Percentiles rank a stretch among this genome's conserved stretches.
Evolutionary conservation across 2,329 filamentous ascomycete genomes (phyloP).

Genomic region (Curvularia eragrostidis): DNA sequence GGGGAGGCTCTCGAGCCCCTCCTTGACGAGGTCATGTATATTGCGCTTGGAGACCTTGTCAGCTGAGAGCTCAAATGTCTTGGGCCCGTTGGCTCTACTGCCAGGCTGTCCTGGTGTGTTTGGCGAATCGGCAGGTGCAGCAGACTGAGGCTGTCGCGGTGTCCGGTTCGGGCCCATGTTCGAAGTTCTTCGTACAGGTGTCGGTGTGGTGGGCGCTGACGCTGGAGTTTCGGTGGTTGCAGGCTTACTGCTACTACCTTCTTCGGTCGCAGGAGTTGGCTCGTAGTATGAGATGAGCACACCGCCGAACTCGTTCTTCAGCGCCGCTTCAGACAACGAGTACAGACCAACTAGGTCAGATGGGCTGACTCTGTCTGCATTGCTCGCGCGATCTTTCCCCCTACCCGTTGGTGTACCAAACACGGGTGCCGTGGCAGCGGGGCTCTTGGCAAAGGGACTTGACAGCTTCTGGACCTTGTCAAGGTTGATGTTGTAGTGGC

Average conservation of each 20-base stretch:
- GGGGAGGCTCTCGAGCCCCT: conserved; percentile 67
- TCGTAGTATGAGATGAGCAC: conserved; percentile 82
- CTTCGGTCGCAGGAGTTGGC: conserved; percentile 43
- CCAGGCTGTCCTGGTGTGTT: conserved; percentile 53
- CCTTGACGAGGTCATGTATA: conserved; percentile 52
- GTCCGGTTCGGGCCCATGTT: conserved; percentile 57
- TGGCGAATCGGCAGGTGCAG: conserved; percentile 56
- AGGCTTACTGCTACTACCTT: conserved; percentile 26
- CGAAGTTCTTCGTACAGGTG: conserved; percentile 73
- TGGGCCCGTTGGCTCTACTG: conserved; percentile 41
- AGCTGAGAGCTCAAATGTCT: conserved; percentile 66
- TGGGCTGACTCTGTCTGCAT: conserved; percentile 45
- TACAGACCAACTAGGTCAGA: conserved; percentile 79
- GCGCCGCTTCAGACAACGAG: conserved; percentile 48
- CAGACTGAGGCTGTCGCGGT: conserved; percentile 56
- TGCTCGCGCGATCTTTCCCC: conserved; percentile 65
- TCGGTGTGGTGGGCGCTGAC: conserved; percentile 74
- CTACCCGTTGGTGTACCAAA: conserved; percentile 68
- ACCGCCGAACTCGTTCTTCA: conserved; percentile 81
- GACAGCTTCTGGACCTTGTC: conserved; percentile 87
- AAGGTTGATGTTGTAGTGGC: conserved; percentile 77
- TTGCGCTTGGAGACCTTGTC: conserved; percentile 54
- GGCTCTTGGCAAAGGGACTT: conserved; percentile 77
- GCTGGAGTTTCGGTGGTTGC: conserved; percentile 45
- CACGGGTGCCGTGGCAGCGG: conserved; percentile 56